Conservation (phyloP, 129 eudicot genomes). For the Heracleum sosnowskyi region DNA sequence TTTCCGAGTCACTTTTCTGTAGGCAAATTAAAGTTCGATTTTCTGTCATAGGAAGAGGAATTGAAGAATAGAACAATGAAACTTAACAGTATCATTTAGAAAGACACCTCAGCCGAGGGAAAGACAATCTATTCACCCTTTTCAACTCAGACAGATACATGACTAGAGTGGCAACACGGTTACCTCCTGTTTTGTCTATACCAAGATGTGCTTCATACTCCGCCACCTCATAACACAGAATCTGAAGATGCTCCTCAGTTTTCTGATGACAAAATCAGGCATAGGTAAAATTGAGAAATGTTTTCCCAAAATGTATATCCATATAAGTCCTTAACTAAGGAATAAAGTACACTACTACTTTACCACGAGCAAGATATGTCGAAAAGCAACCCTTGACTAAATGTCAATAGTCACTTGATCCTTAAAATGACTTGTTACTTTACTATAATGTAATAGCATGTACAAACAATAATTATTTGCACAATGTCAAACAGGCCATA, state of each 20-base stretch:
- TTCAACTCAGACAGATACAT: slow-evolving; percentile 71
- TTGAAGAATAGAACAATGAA: not conserved
- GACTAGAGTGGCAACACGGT: slow-evolving; percentile 68
- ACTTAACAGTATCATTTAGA: not conserved
- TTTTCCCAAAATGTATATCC: not conserved
- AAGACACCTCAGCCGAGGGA: slow-evolving; percentile 51
- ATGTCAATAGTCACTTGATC: slow-evolving; percentile 52
- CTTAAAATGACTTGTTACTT: slow-evolving; percentile 3
- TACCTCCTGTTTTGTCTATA: slow-evolving; percentile 63
- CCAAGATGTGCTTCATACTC: slow-evolving; percentile 81
- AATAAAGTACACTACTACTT: slow-evolving; percentile 3
- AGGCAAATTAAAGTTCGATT: slow-evolving; percentile 1
- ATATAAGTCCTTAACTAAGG: not conserved
- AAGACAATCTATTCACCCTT: slow-evolving; percentile 82
- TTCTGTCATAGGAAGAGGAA: not conserved
- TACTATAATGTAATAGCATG: not conserved
- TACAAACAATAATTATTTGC: not conserved
- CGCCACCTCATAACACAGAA: slow-evolving; percentile 61
- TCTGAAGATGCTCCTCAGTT: slow-evolving; percentile 68
- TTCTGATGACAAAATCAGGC: slow-evolving; percentile 25
- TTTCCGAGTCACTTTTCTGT: slow-evolving; percentile 43
- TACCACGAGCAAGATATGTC: slow-evolving; percentile 71
- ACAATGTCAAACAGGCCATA: not conserved
- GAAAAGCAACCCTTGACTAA: slow-evolving; percentile 62
- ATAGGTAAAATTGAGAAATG: slow-evolving; percentile 5